Percentiles rank a stretch among this genome's conserved stretches.
phyloP scores from a whole-genome alignment of 169 alveolate genomes.

The Cryptosporidium baileyi region DNA sequence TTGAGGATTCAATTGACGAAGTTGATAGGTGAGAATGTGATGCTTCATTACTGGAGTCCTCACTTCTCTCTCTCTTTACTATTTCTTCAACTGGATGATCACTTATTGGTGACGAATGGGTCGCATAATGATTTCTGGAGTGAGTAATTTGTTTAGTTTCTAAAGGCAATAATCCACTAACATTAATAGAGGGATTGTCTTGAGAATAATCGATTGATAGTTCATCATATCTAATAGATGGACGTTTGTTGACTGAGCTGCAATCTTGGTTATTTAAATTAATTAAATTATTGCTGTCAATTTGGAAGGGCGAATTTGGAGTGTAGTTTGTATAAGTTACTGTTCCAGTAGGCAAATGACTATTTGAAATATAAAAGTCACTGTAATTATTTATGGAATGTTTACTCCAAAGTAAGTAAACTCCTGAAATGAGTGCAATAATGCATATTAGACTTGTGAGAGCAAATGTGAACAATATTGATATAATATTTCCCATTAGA shows the following conservation, averaged over 20 bases:
- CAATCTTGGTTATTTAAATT: neutral
- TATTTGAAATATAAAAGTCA: constrained; percentile 14
- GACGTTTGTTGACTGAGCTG: too few species aligned
- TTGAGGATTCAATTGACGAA: too few species aligned
- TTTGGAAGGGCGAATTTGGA: constrained; percentile 2
- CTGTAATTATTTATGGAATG: neutral
- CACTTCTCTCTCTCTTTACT: too few species aligned
- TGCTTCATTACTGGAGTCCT: too few species aligned
- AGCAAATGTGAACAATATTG: neutral
- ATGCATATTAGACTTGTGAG: neutral
- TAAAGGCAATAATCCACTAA: constrained; percentile 24
- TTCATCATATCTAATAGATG: neutral
- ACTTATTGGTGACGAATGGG: too few species aligned
- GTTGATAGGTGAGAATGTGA: too few species aligned
- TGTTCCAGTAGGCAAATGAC: constrained; percentile 51
- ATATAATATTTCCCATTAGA: constrained; percentile 18
- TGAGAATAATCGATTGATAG: neutral
- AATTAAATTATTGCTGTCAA: neutral
- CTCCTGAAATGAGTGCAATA: neutral
- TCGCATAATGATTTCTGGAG: constrained; percentile 30
- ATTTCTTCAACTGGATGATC: too few species aligned
- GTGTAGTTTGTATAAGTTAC: constrained; percentile 26
- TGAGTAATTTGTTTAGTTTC: constrained; percentile 25
- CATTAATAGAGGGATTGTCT: neutral
- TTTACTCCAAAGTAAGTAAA: constrained; percentile 35